Conservation (phyloP, 2,329 filamentous ascomycete species). For the Cadophora sp. region DNA sequence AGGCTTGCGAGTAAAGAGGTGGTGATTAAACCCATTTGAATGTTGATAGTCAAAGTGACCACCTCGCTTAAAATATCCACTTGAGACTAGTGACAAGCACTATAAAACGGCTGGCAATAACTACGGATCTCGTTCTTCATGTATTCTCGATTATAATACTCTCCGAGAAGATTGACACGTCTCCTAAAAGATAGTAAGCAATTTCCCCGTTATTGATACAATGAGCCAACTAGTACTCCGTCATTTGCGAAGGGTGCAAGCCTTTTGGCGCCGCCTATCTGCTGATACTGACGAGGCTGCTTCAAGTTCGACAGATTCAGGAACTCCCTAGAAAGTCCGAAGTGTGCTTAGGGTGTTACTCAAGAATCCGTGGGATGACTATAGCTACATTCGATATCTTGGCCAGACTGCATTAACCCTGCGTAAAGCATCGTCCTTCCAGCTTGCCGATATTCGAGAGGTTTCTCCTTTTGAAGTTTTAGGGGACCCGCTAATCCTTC, state of each 20-base stretch:
- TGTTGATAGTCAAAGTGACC: not conserved
- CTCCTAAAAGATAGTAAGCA: not conserved
- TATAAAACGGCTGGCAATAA: not conserved
- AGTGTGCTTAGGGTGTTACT: not conserved
- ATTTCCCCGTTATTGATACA: not conserved
- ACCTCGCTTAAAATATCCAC: not conserved
- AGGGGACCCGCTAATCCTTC: not conserved
- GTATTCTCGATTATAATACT: not conserved
- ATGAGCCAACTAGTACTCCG: not conserved
- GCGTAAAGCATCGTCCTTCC: constrained; percentile 5
- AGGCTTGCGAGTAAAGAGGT: too few relatives aligned
- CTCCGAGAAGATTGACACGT: not conserved
- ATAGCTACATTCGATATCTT: not conserved
- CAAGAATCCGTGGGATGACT: not conserved
- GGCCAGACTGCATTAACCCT: constrained; percentile 1
- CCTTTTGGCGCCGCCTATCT: not conserved
- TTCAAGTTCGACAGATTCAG: not conserved
- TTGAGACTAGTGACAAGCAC: not conserved
- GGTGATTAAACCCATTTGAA: not conserved
- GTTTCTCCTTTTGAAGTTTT: constrained; percentile 10
- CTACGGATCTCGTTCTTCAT: not conserved
- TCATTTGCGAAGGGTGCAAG: not conserved
- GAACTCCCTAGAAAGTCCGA: not conserved
- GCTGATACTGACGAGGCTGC: not conserved
- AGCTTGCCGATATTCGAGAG: constrained; percentile 2